These are phyloP conservation scores for Phytophthora citricola DNA, from an alignment of 352 stramenopile genomes.

Conservation along the genomic window DNA sequence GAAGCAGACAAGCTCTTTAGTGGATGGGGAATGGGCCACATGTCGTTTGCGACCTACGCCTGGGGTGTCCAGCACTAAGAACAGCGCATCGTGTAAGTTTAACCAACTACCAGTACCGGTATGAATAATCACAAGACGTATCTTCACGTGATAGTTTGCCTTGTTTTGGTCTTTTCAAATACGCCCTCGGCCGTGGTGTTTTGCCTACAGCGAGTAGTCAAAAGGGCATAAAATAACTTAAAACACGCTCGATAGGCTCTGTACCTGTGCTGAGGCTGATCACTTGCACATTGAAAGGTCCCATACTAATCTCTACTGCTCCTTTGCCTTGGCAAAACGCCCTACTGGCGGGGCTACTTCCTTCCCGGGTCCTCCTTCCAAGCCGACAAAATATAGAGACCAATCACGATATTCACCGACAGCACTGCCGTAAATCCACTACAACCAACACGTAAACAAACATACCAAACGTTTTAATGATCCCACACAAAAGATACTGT, in stretches of 20 bases:
- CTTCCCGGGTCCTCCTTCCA: constrained; percentile 67
- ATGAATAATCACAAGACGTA: constrained; percentile 6
- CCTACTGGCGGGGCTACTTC: constrained; percentile 61
- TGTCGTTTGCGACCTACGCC: constrained; percentile 47
- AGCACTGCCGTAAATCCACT: constrained; percentile 79
- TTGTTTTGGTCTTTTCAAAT: not conserved
- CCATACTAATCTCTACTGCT: constrained; percentile 36
- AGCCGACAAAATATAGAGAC: constrained; percentile 78
- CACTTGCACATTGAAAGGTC: no score
- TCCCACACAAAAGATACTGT: no score
- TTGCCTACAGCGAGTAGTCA: not conserved
- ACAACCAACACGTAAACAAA: not conserved
- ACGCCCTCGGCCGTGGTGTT: not conserved
- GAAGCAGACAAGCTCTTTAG: constrained; percentile 46
- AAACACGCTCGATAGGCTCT: no score
- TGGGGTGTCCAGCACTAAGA: constrained; percentile 52
- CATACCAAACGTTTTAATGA: not conserved
- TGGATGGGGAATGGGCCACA: constrained; percentile 48
- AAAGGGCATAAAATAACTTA: no score
- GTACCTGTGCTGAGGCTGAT: no score
- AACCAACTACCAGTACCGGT: not conserved
- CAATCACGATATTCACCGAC: constrained; percentile 81
- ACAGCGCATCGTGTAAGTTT: constrained; percentile 4
- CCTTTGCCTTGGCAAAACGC: constrained; percentile 60
- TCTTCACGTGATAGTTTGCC: not conserved